These are phyloP conservation scores for Chalciporus piperatoides DNA, from an alignment of 1,284 basidiomycete species.

Conservation along the genomic window DNA sequence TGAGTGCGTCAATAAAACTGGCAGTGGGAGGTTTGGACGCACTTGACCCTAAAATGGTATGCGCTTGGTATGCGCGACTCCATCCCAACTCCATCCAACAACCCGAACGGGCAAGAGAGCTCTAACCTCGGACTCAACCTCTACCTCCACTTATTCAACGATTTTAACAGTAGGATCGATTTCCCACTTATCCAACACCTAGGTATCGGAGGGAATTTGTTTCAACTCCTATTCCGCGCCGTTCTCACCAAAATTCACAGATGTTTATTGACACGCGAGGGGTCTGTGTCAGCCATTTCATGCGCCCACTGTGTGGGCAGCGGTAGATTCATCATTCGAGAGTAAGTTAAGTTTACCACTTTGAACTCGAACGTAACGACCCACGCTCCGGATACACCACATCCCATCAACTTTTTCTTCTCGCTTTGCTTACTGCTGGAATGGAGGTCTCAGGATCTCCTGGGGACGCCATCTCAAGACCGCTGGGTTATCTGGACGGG, in stretches of 20 bases:
- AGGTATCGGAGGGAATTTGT: not conserved
- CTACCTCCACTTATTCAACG: not conserved
- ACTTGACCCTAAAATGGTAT: slow-evolving; percentile 13
- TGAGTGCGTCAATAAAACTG: not conserved
- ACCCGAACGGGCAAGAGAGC: too few species aligned
- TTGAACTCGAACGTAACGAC: not conserved
- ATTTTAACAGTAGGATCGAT: not conserved
- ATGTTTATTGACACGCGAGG: not conserved
- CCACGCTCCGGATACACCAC: slow-evolving; percentile 2
- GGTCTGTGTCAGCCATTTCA: not conserved
- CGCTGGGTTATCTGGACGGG: not conserved
- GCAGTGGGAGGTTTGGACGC: not conserved
- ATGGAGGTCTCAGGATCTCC: not conserved
- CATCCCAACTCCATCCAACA: too few species aligned
- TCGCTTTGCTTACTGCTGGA: not conserved
- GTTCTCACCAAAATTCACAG: slow-evolving; percentile 3
- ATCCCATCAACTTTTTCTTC: too few species aligned
- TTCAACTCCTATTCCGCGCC: not conserved
- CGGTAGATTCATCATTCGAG: not conserved
- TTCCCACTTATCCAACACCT: not conserved
- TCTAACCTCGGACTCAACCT: too few species aligned
- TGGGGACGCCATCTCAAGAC: slow-evolving; percentile 1
- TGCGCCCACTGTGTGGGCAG: slow-evolving; percentile 1
- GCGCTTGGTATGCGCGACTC: too few species aligned
- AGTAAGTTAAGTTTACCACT: not conserved